Base-by-base conservation (phyloP, 257 asterid species). In the Craterostigma plantagineum region DNA sequence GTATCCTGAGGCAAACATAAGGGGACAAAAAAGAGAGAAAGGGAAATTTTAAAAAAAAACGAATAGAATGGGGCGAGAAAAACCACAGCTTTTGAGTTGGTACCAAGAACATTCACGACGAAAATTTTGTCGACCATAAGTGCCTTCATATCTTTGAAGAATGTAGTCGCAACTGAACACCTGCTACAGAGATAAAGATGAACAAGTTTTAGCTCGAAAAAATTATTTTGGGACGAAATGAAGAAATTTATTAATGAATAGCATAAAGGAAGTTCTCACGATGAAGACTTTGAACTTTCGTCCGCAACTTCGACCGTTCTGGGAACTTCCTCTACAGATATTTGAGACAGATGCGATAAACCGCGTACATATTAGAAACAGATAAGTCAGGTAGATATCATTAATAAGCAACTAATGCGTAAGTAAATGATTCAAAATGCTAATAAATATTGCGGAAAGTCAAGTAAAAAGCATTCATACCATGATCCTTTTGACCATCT, bases 51-150 rank as follows among this genome's bases (percentile, higher is more conserved):
- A 0, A 14, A 9, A 1, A 14, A 14, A 16, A 42, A 14, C 6
- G 8, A 11, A 14, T 7, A 42, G 11, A 11, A 16, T 17, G 14
- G 14, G 30, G 2, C 6, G 4, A 12, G 34, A 27, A 9, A 44
- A 18, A 2, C 7, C 13, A 18, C 7, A 16, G 13, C 10, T n/a
- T 7, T 12, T 7, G 62, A 65, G 42, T 46, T 45, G n/a, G 49
- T 71, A 76, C 98, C 98, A 23, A 90, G 79, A 67, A 90, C 93
- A 57, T 82, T 90, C 54, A 90, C 94, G 51, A 79, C 75, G 53
- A 62, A 90, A 52, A 83, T 74, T 70, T 60, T 69, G 45, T 90
- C 91, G 16, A 35, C 51, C 68, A 77, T 67, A 60, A 90, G 92
- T 37, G 27, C 69, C 65, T 72, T 77, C 71, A 75, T 51, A 59